These are phyloP conservation scores for Cladosporium sp. DNA, from an alignment of 2,329 filamentous ascomycete species.

Conservation along the genomic window DNA sequence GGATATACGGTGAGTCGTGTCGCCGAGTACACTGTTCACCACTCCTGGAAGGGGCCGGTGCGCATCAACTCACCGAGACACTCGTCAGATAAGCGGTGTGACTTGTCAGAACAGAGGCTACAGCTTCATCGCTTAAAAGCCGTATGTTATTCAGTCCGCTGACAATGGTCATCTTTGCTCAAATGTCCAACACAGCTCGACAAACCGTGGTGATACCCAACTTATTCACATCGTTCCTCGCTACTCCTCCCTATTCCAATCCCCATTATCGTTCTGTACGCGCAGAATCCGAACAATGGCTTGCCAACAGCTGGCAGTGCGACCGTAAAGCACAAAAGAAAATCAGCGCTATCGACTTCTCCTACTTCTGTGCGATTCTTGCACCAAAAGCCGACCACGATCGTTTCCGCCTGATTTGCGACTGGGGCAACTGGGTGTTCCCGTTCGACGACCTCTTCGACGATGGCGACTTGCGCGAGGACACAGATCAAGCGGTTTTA, in stretches of 20 bases:
- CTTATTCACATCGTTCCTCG: constrained; percentile 3
- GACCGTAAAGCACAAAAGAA: not conserved
- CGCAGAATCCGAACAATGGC: constrained; percentile 1
- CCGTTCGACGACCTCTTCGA: constrained; percentile 17
- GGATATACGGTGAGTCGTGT: no score
- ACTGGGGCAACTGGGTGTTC: not conserved
- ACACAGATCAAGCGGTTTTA: not conserved
- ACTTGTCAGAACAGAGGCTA: no score
- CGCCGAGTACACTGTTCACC: no score
- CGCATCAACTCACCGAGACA: no score
- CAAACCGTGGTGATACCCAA: not conserved
- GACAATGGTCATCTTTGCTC: no score
- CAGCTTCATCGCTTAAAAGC: no score
- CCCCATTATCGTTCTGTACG: not conserved
- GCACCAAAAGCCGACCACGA: not conserved
- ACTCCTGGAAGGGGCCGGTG: no score
- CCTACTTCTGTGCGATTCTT: constrained; percentile 1
- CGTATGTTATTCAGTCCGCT: no score
- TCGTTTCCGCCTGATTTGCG: constrained; percentile 1
- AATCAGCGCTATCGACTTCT: not conserved
- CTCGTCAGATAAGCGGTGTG: no score
- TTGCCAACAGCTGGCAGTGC: not conserved
- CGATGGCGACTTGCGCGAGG: not conserved
- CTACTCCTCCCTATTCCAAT: not conserved
- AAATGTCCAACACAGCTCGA: not conserved